These are phyloP conservation scores for Microdochium bolleyi DNA, from an alignment of 2,329 filamentous ascomycete genomes.

Conservation along the genomic window DNA sequence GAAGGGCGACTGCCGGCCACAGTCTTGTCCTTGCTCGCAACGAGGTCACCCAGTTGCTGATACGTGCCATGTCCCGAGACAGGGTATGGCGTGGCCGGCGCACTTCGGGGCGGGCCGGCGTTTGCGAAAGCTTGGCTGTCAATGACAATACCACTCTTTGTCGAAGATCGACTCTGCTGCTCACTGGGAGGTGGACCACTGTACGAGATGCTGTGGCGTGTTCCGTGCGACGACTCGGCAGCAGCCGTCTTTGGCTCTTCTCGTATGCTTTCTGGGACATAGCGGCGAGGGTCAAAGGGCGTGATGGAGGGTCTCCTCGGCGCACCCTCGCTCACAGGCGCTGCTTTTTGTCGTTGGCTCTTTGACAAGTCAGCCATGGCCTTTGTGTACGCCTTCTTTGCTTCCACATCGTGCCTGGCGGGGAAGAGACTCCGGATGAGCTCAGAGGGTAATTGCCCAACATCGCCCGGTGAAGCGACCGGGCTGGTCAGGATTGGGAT, in stretches of 20 bases:
- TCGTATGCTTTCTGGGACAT: background rate
- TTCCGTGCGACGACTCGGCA: background rate
- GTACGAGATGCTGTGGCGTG: background rate
- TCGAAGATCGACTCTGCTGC: background rate
- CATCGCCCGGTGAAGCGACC: constrained; percentile 53
- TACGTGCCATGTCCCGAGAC: background rate
- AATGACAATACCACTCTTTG: background rate
- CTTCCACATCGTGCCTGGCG: constrained; percentile 41
- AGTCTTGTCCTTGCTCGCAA: background rate
- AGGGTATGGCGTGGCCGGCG: background rate
- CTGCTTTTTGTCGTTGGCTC: background rate
- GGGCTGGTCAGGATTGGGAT: constrained; percentile 56
- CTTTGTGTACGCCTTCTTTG: constrained; percentile 52
- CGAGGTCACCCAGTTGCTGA: background rate
- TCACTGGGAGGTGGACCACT: background rate
- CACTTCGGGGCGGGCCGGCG: background rate
- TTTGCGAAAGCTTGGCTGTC: background rate
- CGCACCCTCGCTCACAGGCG: background rate
- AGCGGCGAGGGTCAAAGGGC: background rate
- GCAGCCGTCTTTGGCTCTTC: background rate
- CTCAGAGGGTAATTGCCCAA: constrained; percentile 71
- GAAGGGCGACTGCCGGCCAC: background rate
- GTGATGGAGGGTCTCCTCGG: background rate
- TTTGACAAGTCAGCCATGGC: constrained; percentile 40
- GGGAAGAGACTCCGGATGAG: constrained; percentile 70